Evolutionary conservation across 2,329 filamentous ascomycete genomes (phyloP).

Genomic region (Xylogone sp.): DNA sequence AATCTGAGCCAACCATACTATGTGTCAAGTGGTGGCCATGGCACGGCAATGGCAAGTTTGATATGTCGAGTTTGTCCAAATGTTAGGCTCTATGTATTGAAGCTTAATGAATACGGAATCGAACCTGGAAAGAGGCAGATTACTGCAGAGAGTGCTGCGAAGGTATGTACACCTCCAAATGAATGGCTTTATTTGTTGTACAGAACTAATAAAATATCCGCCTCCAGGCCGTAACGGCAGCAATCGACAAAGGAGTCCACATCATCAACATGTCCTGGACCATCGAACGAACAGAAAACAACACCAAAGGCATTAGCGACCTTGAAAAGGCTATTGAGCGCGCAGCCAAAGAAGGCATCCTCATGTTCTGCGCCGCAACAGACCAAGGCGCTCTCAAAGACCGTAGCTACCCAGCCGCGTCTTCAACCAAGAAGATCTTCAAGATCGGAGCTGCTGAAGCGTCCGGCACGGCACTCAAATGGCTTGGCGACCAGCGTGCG

Average conservation of each 20-base stretch:
- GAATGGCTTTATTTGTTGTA: neutral
- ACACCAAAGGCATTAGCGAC: conserved; percentile 12
- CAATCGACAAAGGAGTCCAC: conserved; percentile 26
- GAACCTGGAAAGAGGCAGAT: conserved; percentile 12
- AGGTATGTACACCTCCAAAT: conserved; percentile 12
- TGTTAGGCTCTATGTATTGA: conserved; percentile 17
- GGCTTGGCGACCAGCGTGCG: conserved; percentile 15
- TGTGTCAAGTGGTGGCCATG: conserved; percentile 24
- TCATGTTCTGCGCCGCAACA: conserved; percentile 35
- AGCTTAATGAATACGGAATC: conserved; percentile 15
- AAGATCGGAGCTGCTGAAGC: conserved; percentile 19
- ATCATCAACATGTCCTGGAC: conserved; percentile 38
- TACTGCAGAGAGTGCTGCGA: conserved; percentile 23
- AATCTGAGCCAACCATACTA: conserved; percentile 19
- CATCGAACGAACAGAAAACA: conserved; percentile 13
- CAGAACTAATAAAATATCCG: neutral
- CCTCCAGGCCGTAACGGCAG: conserved; percentile 27
- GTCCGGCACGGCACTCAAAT: conserved; percentile 14
- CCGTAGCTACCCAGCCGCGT: conserved; percentile 11
- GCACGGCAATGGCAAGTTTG: conserved; percentile 26
- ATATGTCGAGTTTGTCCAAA: conserved; percentile 24
- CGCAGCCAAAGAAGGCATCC: conserved; percentile 25
- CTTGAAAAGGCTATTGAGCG: conserved; percentile 26
- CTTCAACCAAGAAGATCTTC: conserved; percentile 22
- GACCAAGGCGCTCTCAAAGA: conserved; percentile 24